Evolutionary conservation across 1,284 basidiomycete species (phyloP), one percentile per base, ranked within the genome.

Genomic region (Trichosporon faecale): DNA sequence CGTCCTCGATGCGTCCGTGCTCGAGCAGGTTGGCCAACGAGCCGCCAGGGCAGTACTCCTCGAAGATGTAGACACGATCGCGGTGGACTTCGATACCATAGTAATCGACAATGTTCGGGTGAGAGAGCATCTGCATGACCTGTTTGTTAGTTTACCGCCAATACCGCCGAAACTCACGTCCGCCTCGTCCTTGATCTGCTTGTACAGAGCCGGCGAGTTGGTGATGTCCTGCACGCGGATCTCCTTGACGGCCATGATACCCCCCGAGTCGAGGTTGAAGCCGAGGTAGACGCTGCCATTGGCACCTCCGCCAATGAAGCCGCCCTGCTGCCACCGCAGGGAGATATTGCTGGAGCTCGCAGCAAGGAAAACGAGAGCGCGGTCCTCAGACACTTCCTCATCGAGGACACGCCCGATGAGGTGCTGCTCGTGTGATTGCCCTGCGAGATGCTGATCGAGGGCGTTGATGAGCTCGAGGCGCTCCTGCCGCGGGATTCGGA

Each of bases 171-270:
- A 27, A 65, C 70, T 72, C 27, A 72, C 95, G 76, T 90, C 91
- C 74, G 98, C 90, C 85, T 99, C 97, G 82, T 99, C 95, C 81
- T 91, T 92, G 84, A 99, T 98, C 80, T 97, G 94, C 74, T 93
- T 89, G 85, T 95, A 93, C 23, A 95, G 85, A 72, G 89, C 91
- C 7, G 93, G 91, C 67, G 92, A 85, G 35, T 91, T 90, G 64
- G 92, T 88, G 66, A 95, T 84, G 84, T 99, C 97, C 80, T 98
- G 95, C 82, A 98, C 97, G 71, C 95, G 93, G 81, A 99, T 96
- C 85, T 99, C 97, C 85, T 99, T 99, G 79, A 99, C 97, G 3
- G 97, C 97, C 95, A 99, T 98, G 70, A 98, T 90, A 44, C 93
- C 92, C 65, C 96, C 95, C 1, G 94, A 92, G 81, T 99, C 97